These are phyloP conservation scores for Sanguinoderma infundibulare DNA, from an alignment of 1,284 basidiomycete genomes.

Conservation along the genomic window DNA sequence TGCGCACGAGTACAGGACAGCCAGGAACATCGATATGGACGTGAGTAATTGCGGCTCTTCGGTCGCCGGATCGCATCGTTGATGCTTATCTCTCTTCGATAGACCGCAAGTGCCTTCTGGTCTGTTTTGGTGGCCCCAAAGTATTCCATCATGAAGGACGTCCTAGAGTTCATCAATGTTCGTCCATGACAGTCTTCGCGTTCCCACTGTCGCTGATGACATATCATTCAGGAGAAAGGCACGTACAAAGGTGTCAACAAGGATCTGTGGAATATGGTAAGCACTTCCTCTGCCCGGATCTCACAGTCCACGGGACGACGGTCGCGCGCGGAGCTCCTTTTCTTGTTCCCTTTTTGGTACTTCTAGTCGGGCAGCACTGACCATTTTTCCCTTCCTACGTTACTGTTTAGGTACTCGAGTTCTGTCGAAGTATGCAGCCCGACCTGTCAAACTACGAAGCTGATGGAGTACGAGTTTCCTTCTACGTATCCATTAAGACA, in stretches of 20 bases:
- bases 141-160: constrained; percentile 64
- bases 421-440: constrained; percentile 66
- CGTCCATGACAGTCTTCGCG: constrained; percentile 28
- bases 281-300: constrained; percentile 21
- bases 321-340: not conserved
- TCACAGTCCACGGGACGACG: not conserved
- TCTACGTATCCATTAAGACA: not conserved
- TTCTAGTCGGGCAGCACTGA: not conserved
- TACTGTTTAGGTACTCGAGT: constrained; percentile 45
- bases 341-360: constrained; percentile 8
- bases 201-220: not conserved
- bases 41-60: constrained; percentile 40
- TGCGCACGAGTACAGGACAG: constrained; percentile 25
- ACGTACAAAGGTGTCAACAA: constrained; percentile 78
- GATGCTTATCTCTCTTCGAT: not conserved
- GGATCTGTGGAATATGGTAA: constrained; percentile 85
- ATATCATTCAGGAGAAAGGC: constrained; percentile 52
- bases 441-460: constrained; percentile 67
- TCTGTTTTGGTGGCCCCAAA: constrained; percentile 66
- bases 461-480: constrained; percentile 60
- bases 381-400: not conserved
- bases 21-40: constrained; percentile 80
- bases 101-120: constrained; percentile 79
- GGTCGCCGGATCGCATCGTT: not conserved
- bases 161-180: constrained; percentile 69